Base-by-base conservation (phyloP, 345 rosid species). In the Syzygium jambos region DNA sequence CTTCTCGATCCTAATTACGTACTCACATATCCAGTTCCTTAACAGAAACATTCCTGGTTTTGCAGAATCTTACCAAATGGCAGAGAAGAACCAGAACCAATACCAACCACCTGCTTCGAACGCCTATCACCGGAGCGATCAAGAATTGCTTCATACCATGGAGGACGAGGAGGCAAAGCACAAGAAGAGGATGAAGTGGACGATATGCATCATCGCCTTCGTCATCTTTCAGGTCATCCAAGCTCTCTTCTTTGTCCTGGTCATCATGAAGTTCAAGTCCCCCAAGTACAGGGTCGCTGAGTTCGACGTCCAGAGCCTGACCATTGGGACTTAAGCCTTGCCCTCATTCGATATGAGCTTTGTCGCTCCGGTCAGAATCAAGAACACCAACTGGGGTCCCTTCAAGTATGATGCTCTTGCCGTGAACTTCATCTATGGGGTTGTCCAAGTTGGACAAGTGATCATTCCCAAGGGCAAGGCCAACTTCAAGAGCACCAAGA, bases 151-250 rank as follows among this genome's bases (percentile, higher is more conserved):
- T 56, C 61, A 41, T 14, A 16, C 56, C 56, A 52, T 1, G 85
- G 21, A 84, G 43, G 55, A 77, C 9, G 46, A 86, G 52, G 90
- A 87, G 85, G 57, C 56, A 11, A 68, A 59, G 53, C 87, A 53
- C 29, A 87, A 87, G 90, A 90, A 88, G 78, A 86, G 92, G 85
- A 86, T 84, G 46, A 90, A 57, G 73, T 87, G 87, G 86, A 82
- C 85, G 49, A 73, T 85, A 1, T 49, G 86, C 78, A 77, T 87
- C 21, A 85, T 63, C 30, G 88, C 87, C 54, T 90, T 89, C 38
- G 43, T 89, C 41, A 78, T 90, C 16, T 88, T 90, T 63, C 88
- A 88, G 86, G 89, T 84, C 34, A 55, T 54, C 63, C 84, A 88
- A 11, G 78, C 84, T 55, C 85, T 90, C 29, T 85, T 89, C 15